A percentile compares a stretch with the other conserved stretches of the same genome.
phyloP scores from a whole-genome alignment of 768 basidiomycete genomes.

The Omphalotus guepiniiformis region DNA sequence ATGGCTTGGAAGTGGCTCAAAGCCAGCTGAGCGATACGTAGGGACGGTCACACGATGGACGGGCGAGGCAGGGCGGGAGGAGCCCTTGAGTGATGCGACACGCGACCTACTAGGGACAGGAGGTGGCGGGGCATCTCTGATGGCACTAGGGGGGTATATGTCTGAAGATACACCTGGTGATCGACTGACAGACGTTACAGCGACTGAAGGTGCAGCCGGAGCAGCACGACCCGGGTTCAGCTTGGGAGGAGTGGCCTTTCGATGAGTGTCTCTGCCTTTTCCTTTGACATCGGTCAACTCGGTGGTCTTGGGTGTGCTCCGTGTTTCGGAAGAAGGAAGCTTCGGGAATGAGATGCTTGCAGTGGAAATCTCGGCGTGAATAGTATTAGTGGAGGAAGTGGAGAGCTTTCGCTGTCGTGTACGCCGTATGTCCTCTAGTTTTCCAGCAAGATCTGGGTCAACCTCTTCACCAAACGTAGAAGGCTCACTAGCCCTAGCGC shows the following conservation, averaged over 20 bases:
- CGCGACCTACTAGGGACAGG: not conserved
- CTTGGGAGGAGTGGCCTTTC: constrained; percentile 4
- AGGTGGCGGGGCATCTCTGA: constrained; percentile 7
- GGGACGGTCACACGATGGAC: not conserved
- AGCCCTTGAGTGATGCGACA: not conserved
- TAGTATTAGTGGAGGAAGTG: not conserved
- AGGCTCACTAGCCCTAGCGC: constrained; percentile 3
- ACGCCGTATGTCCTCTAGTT: constrained; percentile 1
- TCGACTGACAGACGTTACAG: not conserved
- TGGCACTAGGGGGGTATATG: not conserved
- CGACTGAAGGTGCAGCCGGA: constrained; percentile 4
- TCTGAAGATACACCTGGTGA: not conserved
- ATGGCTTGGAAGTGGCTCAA: constrained; percentile 6
- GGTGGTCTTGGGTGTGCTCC: not conserved
- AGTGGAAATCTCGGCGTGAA: not conserved
- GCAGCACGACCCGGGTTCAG: constrained; percentile 5
- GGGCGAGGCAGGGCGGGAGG: constrained; percentile 1
- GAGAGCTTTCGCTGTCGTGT: constrained; percentile 1
- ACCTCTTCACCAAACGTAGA: not conserved
- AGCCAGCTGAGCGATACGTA: not conserved
- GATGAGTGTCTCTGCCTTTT: constrained; percentile 1
- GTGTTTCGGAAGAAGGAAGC: not conserved
- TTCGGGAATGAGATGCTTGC: not conserved
- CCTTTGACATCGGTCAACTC: not conserved
- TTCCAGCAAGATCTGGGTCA: not conserved